phyloP scores from a whole-genome alignment of 768 basidiomycete genomes.

The Mycena rosella region DNA sequence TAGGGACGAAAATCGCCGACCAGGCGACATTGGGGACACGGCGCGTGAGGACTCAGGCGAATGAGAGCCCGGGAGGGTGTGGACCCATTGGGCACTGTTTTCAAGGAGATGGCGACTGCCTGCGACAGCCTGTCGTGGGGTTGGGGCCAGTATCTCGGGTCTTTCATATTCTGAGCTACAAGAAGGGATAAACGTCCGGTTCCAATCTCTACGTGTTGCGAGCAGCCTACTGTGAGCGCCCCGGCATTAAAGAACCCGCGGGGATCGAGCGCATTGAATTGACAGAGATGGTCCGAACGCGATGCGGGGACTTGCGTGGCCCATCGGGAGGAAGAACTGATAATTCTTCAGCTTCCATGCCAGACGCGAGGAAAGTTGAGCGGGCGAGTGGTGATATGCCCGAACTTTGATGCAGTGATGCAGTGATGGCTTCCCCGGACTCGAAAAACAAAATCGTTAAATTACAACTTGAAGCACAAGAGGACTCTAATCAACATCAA shows the following conservation, averaged over 20 bases:
- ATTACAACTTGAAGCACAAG: background rate
- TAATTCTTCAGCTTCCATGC: constrained; percentile 51
- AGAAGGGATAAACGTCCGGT: background rate
- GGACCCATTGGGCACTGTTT: constrained; percentile 30
- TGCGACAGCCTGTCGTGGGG: constrained; percentile 25
- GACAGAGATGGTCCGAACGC: constrained; percentile 48
- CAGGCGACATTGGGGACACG: constrained; percentile 32
- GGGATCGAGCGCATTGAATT: constrained; percentile 38
- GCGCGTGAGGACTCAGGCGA: constrained; percentile 31
- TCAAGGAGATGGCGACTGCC: constrained; percentile 30
- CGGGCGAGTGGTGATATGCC: too few species aligned
- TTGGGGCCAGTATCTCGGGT: constrained; percentile 36
- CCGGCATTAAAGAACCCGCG: background rate
- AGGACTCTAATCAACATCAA: constrained; percentile 45
- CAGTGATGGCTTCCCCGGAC: constrained; percentile 7
- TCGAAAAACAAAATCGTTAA: background rate
- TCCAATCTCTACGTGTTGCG: background rate
- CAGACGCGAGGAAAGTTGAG: background rate
- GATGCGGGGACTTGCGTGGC: constrained; percentile 44
- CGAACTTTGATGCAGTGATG: background rate
- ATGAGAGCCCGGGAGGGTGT: constrained; percentile 6
- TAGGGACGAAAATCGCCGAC: constrained; percentile 26
- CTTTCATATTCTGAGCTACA: constrained; percentile 30
- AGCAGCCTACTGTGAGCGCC: constrained; percentile 26
- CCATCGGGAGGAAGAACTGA: constrained; percentile 55